Evolutionary conservation across 1,139 yeast species (phyloP).

Genomic region (Yamadazyma oceani): DNA sequence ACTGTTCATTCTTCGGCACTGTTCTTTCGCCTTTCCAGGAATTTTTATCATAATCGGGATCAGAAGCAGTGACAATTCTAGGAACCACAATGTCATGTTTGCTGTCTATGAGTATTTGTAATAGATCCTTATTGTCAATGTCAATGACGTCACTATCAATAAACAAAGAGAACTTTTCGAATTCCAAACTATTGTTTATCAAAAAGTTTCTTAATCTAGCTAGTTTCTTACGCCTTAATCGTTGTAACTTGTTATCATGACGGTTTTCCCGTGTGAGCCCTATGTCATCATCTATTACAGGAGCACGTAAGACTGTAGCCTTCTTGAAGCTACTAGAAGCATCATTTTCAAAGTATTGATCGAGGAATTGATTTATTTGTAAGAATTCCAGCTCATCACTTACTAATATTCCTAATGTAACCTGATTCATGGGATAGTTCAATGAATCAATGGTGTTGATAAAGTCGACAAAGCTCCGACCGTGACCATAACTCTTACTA

Average conservation of each 20-base stretch:
- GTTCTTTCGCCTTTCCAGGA: slow-evolving; percentile 49
- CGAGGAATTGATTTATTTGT: slow-evolving; percentile 18
- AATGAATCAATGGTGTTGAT: slow-evolving; percentile 23
- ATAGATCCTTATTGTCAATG: slow-evolving; percentile 27
- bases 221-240: slow-evolving; percentile 32
- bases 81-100: slow-evolving; percentile 44
- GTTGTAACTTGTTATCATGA: slow-evolving; percentile 32
- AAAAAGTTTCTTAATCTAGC: slow-evolving; percentile 39
- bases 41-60: slow-evolving; percentile 41
- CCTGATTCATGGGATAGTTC: slow-evolving; percentile 16
- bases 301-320: slow-evolving; percentile 32
- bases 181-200: slow-evolving; percentile 24
- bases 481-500: slow-evolving; percentile 29
- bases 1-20: slow-evolving; percentile 34
- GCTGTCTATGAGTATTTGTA: slow-evolving; percentile 32
- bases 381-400: slow-evolving; percentile 27
- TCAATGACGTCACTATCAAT: slow-evolving; percentile 44
- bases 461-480: slow-evolving; percentile 23
- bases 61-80: slow-evolving; percentile 28
- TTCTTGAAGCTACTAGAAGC: slow-evolving; percentile 14
- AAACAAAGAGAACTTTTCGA: slow-evolving; percentile 41
- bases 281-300: slow-evolving; percentile 28
- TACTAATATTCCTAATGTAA: slow-evolving; percentile 32
- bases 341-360: slow-evolving; percentile 12
- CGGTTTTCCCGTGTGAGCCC: slow-evolving; percentile 24